These are phyloP conservation scores for Pythium scleroteichum DNA, from an alignment of 352 stramenopile genomes.

Conservation along the genomic window DNA sequence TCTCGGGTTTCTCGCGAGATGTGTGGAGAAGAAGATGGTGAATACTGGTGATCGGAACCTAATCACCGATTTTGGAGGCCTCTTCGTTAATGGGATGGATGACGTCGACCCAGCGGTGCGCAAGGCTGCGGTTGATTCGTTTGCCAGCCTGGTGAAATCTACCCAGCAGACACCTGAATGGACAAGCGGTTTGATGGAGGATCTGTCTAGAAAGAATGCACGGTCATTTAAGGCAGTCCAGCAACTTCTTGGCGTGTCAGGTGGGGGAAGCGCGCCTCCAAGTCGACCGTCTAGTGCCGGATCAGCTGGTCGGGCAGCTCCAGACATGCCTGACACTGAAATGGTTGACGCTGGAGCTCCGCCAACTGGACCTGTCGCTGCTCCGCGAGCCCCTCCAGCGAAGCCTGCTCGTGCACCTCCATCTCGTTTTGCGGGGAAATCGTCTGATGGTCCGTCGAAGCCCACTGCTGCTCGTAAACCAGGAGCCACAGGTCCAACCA, in stretches of 20 bases:
- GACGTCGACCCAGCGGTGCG: slow-evolving; percentile 81
- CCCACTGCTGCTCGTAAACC: slow-evolving; percentile 26
- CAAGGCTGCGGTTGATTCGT: slow-evolving; percentile 70
- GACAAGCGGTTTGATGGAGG: slow-evolving; percentile 61
- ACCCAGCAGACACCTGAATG: slow-evolving; percentile 50
- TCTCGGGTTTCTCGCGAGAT: slow-evolving; percentile 65
- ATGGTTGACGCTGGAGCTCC: slow-evolving; percentile 19
- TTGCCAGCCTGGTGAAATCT: slow-evolving; percentile 59
- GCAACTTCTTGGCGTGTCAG: slow-evolving; percentile 37
- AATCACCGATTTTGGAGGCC: slow-evolving; percentile 59
- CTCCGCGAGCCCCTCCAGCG: slow-evolving; percentile 2
- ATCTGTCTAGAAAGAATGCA: slow-evolving; percentile 68
- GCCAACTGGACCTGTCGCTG: neutral
- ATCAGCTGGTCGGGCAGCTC: slow-evolving; percentile 18
- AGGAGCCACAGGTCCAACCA: slow-evolving; percentile 1
- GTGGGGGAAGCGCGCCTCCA: slow-evolving; percentile 25
- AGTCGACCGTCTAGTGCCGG: slow-evolving; percentile 35
- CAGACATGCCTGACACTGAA: slow-evolving; percentile 24
- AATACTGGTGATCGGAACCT: slow-evolving; percentile 61
- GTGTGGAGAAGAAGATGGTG: slow-evolving; percentile 69
- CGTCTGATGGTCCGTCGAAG: slow-evolving; percentile 16
- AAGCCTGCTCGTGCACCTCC: slow-evolving; percentile 39
- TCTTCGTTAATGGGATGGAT: slow-evolving; percentile 68
- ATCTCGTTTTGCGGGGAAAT: slow-evolving; percentile 54
- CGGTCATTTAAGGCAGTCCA: slow-evolving; percentile 73